Conservation (phyloP, 148 eudicot genomes). For the Heliosperma pusillum region DNA sequence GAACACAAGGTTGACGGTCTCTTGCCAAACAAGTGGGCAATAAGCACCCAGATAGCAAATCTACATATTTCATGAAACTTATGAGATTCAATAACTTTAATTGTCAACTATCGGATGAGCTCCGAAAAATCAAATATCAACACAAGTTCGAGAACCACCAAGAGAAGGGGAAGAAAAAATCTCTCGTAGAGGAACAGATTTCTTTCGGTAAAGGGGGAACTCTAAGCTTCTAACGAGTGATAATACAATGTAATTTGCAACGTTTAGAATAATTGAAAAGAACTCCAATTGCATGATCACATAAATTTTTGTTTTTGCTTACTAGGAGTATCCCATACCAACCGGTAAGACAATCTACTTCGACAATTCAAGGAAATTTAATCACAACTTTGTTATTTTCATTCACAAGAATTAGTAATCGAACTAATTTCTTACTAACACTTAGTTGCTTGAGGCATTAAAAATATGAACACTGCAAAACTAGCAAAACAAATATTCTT, state of each 20-base stretch:
- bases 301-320: background rate
- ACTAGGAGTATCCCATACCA: too few relatives aligned
- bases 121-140: background rate
- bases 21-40: slow-evolving; percentile 59
- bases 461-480: too few relatives aligned
- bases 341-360: background rate
- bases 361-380: too few relatives aligned
- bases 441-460: too few relatives aligned
- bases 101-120: background rate
- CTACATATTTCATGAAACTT: slow-evolving; percentile 33
- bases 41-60: slow-evolving; percentile 62
- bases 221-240: background rate
- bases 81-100: background rate
- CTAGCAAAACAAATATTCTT: background rate
- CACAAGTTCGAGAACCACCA: background rate
- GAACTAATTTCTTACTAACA: too few relatives aligned
- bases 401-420: too few relatives aligned
- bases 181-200: background rate
- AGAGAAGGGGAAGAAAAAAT: background rate
- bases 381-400: too few relatives aligned
- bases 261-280: background rate
- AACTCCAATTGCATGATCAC: background rate
- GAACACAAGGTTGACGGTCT: slow-evolving; percentile 59
- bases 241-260: background rate
- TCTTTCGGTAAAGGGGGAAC: background rate